Evolutionary conservation across 306 rosid genomes (phyloP).

Genomic region (Spatholobus suberectus): DNA sequence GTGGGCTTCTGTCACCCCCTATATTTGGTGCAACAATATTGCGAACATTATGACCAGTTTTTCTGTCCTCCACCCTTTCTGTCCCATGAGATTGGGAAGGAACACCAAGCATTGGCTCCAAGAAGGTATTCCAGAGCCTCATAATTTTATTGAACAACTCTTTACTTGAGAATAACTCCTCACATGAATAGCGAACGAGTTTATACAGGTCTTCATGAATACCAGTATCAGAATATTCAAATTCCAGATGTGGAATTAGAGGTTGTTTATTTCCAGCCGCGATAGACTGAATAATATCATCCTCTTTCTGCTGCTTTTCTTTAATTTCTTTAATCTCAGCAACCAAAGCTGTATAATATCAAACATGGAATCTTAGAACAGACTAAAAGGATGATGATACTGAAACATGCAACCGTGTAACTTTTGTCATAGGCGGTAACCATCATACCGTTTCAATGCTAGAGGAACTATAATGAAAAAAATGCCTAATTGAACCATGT

Average conservation of each 20-base stretch:
- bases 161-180: constrained; percentile 80
- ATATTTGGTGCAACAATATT: constrained; percentile 55
- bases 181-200: constrained; percentile 82
- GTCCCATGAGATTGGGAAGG: constrained; percentile 62
- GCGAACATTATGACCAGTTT: constrained; percentile 46
- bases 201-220: constrained; percentile 91
- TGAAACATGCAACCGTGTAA: background rate
- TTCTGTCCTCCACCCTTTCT: constrained; percentile 68
- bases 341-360: constrained; percentile 73
- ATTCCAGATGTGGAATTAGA: constrained; percentile 79
- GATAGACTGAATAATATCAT: constrained; percentile 75
- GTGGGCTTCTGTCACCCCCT: constrained; percentile 64
- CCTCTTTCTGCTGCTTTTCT: constrained; percentile 86
- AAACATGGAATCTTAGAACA: constrained; percentile 34
- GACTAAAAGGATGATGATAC: constrained; percentile 26
- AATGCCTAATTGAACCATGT: constrained; percentile 8
- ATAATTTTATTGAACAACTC: constrained; percentile 80
- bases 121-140: constrained; percentile 82
- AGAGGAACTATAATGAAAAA: background rate
- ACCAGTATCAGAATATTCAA: constrained; percentile 70
- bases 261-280: constrained; percentile 88
- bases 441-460: background rate
- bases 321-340: constrained; percentile 90
- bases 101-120: constrained; percentile 92
- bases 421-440: background rate